These are phyloP conservation scores for Phaeosphaeria sp. DNA, from an alignment of 2,329 filamentous ascomycete genomes.

Conservation along the genomic window DNA sequence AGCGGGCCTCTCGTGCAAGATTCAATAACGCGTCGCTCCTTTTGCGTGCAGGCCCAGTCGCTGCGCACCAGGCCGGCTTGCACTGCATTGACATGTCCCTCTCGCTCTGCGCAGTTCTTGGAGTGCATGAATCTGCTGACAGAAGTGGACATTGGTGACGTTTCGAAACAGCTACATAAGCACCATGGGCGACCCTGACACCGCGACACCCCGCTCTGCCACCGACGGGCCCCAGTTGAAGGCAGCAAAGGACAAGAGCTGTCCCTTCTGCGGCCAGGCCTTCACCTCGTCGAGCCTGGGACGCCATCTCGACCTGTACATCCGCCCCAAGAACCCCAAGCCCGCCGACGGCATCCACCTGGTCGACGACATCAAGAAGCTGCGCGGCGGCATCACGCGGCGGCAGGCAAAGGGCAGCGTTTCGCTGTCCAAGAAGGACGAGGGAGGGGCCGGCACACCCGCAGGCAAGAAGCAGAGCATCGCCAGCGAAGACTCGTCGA, in stretches of 20 bases:
- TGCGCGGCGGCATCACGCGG: constrained; percentile 85
- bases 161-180: constrained; percentile 12
- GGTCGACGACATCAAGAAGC: constrained; percentile 84
- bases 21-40: constrained; percentile 12
- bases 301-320: constrained; percentile 91
- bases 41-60: constrained; percentile 20
- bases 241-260: constrained; percentile 82
- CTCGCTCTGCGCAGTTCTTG: constrained; percentile 18
- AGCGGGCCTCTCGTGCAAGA: constrained; percentile 22
- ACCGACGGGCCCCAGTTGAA: constrained; percentile 38
- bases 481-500: constrained; percentile 34
- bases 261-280: constrained; percentile 84
- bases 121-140: constrained; percentile 21
- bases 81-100: neutral
- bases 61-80: neutral
- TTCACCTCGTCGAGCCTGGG: constrained; percentile 89
- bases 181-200: constrained; percentile 47
- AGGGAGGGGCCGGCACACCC: constrained; percentile 36
- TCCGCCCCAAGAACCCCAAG: constrained; percentile 92
- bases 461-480: constrained; percentile 29
- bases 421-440: constrained; percentile 57
- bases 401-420: constrained; percentile 76
- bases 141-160: constrained; percentile 10
- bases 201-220: constrained; percentile 43
- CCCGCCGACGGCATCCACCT: constrained; percentile 85